Evolutionary conservation across 2,329 filamentous ascomycete species (phyloP).

Genomic region (Apiospora marii): DNA sequence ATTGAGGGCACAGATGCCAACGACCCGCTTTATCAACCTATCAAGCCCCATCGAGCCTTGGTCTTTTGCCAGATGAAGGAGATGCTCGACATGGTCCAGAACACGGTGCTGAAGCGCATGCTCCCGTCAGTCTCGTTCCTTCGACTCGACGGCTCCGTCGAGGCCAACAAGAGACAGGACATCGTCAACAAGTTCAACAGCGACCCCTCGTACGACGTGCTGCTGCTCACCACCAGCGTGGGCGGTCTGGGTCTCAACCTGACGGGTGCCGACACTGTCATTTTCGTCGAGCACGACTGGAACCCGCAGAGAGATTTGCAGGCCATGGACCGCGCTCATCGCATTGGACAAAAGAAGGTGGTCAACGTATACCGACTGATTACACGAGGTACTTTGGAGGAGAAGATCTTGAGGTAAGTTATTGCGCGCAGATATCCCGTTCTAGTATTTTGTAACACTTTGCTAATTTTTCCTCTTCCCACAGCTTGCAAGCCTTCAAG

Average conservation of each 20-base stretch:
- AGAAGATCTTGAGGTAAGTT: constrained; percentile 83
- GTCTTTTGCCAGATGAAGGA: constrained; percentile 99
- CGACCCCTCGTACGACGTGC: constrained; percentile 93
- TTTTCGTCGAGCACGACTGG: constrained; percentile 99
- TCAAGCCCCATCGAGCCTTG: constrained; percentile 93
- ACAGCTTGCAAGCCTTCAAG: constrained; percentile 92
- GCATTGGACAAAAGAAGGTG: constrained; percentile 99
- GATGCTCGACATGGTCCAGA: constrained; percentile 99
- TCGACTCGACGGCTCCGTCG: constrained; percentile 91
- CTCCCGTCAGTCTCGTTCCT: constrained; percentile 93
- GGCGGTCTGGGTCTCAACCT: constrained; percentile 94
- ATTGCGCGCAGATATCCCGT: neutral
- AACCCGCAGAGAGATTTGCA: constrained; percentile 99
- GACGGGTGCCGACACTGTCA: constrained; percentile 97
- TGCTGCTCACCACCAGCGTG: constrained; percentile 93
- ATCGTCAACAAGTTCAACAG: constrained; percentile 99
- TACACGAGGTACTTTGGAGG: constrained; percentile 92
- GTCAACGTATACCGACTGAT: constrained; percentile 98
- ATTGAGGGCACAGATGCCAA: constrained; percentile 69
- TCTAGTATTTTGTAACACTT: neutral
- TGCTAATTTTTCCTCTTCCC: neutral
- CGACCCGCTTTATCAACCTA: constrained; percentile 75
- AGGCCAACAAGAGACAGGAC: constrained; percentile 91
- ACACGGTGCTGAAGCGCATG: constrained; percentile 87
- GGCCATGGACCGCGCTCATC: constrained; percentile 97